Conservation (phyloP, 106 monocot species). For the Apostasia shenzhenica region DNA sequence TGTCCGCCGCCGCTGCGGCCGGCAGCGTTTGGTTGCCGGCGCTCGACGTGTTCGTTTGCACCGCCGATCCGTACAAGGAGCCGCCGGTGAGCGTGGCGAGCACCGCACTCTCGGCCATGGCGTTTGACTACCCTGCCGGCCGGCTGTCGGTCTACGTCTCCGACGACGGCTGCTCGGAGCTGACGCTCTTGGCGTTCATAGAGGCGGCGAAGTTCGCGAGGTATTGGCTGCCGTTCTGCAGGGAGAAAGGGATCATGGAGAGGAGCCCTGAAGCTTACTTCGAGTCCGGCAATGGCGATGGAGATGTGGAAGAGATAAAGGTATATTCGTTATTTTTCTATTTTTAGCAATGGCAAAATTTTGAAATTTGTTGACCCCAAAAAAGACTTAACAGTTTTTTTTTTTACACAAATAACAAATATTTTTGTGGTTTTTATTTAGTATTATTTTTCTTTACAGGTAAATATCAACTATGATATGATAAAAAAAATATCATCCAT, state of each 20-base stretch:
- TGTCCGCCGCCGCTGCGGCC: neutral
- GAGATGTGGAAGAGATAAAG: slow-evolving; percentile 34
- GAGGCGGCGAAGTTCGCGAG: slow-evolving; percentile 59
- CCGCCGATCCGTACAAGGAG: slow-evolving; percentile 72
- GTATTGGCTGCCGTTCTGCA: slow-evolving; percentile 73
- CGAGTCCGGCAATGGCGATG: neutral
- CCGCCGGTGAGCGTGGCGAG: slow-evolving; percentile 46
- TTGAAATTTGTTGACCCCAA: too few species aligned
- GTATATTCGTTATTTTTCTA: slow-evolving; percentile 10
- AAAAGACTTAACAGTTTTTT: too few species aligned
- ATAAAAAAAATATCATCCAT: too few species aligned
- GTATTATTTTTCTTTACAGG: too few species aligned
- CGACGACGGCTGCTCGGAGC: slow-evolving; percentile 65
- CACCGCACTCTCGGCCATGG: slow-evolving; percentile 68
- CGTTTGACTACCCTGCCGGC: slow-evolving; percentile 59
- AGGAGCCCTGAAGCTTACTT: slow-evolving; percentile 66
- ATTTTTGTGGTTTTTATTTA: too few species aligned
- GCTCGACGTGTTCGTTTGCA: slow-evolving; percentile 76
- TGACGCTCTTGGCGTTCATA: slow-evolving; percentile 57
- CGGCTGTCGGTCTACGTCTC: slow-evolving; percentile 63
- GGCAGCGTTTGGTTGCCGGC: slow-evolving; percentile 15
- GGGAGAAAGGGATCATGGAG: slow-evolving; percentile 14
- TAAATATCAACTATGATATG: too few species aligned
- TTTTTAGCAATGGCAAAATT: too few species aligned
- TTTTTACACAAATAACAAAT: too few species aligned